Percentiles rank a stretch among this genome's conserved stretches.
Evolutionary conservation across 108 stramenopile genomes (phyloP).

Genomic region (Cyclotella choctawhatcheeana): DNA sequence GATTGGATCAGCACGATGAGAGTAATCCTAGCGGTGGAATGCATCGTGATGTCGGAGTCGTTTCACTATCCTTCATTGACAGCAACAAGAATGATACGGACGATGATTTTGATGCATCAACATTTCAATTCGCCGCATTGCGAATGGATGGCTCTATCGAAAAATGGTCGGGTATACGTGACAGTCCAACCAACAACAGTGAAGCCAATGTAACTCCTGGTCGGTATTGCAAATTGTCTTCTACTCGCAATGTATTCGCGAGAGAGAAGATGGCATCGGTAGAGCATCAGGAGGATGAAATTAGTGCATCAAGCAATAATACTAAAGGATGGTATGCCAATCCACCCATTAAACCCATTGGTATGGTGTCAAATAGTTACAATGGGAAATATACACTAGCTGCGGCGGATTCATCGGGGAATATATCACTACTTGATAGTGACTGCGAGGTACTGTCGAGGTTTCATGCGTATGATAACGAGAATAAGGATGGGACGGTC

Average conservation of each 20-base stretch:
- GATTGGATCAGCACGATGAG: slow-evolving; percentile 35
- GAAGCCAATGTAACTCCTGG: slow-evolving; percentile 16
- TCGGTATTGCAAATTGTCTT: slow-evolving; percentile 9
- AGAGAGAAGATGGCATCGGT: background rate
- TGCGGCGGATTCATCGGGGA: slow-evolving; percentile 34
- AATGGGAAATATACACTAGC: slow-evolving; percentile 16
- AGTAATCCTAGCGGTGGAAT: slow-evolving; percentile 52
- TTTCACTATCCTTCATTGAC: slow-evolving; percentile 57
- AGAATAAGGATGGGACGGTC: background rate
- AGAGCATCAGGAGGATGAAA: background rate
- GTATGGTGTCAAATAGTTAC: slow-evolving; percentile 15
- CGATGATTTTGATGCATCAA: slow-evolving; percentile 20
- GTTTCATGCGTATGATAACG: background rate
- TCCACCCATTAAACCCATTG: slow-evolving; percentile 39
- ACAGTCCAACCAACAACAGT: background rate
- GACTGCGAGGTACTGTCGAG: slow-evolving; percentile 23
- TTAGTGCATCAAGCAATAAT: background rate
- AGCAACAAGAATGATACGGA: slow-evolving; percentile 6
- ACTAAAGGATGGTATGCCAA: slow-evolving; percentile 24
- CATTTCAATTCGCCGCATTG: slow-evolving; percentile 67
- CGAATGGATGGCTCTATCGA: slow-evolving; percentile 67
- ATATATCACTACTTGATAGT: slow-evolving; percentile 31
- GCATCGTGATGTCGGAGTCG: slow-evolving; percentile 58
- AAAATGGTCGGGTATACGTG: slow-evolving; percentile 57
- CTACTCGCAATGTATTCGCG: slow-evolving; percentile 8